Evolutionary conservation across 2,329 filamentous ascomycete species (phyloP), one percentile per base, ranked within the genome.

Genomic region (Annulohypoxylon truncatum): DNA sequence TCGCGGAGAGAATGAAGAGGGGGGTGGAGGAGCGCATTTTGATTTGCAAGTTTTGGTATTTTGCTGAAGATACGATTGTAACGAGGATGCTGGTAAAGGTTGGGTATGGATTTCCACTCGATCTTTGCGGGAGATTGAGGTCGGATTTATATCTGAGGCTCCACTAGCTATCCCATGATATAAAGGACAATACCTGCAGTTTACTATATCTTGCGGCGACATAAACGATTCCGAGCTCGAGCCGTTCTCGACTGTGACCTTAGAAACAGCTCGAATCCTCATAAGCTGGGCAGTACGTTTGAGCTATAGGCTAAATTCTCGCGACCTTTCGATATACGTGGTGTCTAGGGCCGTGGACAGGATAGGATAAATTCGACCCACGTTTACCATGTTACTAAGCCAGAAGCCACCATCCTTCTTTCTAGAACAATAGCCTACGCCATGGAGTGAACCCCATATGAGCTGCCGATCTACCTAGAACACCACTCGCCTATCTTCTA

Each of bases 231-330:
- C 44, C 38, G 28, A 42, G 29, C 38, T 5, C 8, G 31, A 51
- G 15, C 46, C 29, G 29, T 44, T 18, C 33, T 29, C 29, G 38
- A 28, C 22, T 47, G 24, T 18, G 4, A 60, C 55, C 24, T 7
- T 59, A 15, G 44, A 46, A 20, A 15, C 29, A 33, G 10, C 20
- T 46, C 24, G 24, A 44, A 53, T 29, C 28, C 40, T 18, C 38
- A 13, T 7, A 12, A 48, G 9, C 42, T 48, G 50, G 20, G 10
- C 26, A 15, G n/a, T 20, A 20, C 20, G 12, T 28, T 13, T 35
- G 9, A n/a, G 9, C 26, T 56, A 33, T 53, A 52, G 59, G 52
- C 52, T 62, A 62, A 62, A 62, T 62, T 56, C 18, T 13, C 8
- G 22, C 26, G 6, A 2, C 10, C 24, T 28, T 28, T 26, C 24